Conservation (phyloP, 208 protist genomes). For the Jaenimonas drosophilae region DNA sequence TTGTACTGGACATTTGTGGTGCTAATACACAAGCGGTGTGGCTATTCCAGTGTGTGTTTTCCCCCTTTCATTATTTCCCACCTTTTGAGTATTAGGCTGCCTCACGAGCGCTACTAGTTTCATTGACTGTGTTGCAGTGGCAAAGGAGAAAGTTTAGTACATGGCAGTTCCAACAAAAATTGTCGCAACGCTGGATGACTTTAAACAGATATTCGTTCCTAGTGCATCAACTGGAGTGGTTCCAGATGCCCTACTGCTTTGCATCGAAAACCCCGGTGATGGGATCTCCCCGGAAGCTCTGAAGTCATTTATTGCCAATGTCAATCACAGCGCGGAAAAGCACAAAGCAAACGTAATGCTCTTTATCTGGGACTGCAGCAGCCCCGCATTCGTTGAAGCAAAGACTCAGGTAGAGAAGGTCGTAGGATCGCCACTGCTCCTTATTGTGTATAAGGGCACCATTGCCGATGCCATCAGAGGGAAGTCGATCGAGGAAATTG, state of each 20-base stretch:
- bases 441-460: conserved; percentile 32
- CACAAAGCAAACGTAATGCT: conserved; percentile 19
- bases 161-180: no score
- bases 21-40: no score
- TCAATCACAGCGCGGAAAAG: conserved; percentile 11
- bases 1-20: no score
- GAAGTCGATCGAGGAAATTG: conserved; percentile 16
- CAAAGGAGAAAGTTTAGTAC: no score
- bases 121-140: no score
- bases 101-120: no score
- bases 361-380: conserved; percentile 66
- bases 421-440: conserved; percentile 32
- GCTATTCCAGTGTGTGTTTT: no score
- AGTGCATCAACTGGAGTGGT: not conserved
- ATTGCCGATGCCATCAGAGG: conserved; percentile 50
- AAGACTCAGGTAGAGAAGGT: conserved; percentile 51
- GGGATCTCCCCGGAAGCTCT: conserved; percentile 23
- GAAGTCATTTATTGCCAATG: conserved; percentile 14
- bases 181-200: not conserved
- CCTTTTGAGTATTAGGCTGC: no score
- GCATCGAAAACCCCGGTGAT: conserved; percentile 51
- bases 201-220: not conserved
- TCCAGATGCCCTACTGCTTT: conserved; percentile 43
- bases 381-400: conserved; percentile 28
- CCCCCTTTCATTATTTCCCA: no score